These are phyloP conservation scores for Suhomyces prunicola DNA, from an alignment of 805 yeast genomes.

Conservation along the genomic window DNA sequence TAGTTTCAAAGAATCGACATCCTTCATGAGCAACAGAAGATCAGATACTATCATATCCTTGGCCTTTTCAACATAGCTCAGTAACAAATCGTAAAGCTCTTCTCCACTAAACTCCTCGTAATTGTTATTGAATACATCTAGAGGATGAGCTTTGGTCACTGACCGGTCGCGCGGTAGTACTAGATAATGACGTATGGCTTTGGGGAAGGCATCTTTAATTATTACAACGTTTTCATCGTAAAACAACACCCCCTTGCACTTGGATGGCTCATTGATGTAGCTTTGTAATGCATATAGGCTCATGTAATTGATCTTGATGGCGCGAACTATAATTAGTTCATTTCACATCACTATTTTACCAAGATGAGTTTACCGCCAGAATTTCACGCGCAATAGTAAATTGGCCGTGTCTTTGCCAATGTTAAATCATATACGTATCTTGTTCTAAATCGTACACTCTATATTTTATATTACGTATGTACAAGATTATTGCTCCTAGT, in stretches of 20 bases:
- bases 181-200: slow-evolving; percentile 57
- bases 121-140: slow-evolving; percentile 41
- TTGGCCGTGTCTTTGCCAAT: not conserved
- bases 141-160: slow-evolving; percentile 49
- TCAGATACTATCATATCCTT: slow-evolving; percentile 23
- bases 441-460: not conserved
- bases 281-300: slow-evolving; percentile 48
- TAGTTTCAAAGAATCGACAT: slow-evolving; percentile 4
- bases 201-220: slow-evolving; percentile 61
- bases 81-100: slow-evolving; percentile 24
- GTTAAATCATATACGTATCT: not conserved
- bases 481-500: not conserved
- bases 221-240: slow-evolving; percentile 54
- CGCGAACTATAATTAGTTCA: not conserved
- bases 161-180: slow-evolving; percentile 51
- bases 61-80: slow-evolving; percentile 37
- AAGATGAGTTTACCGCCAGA: not conserved
- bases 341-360: not conserved
- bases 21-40: slow-evolving; percentile 13
- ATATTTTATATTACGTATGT: not conserved
- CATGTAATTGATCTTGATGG: slow-evolving; percentile 26
- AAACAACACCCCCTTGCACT: slow-evolving; percentile 38
- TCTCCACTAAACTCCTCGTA: slow-evolving; percentile 8
- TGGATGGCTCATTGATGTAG: slow-evolving; percentile 49
- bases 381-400: not conserved